phyloP scores from a whole-genome alignment of 1,284 basidiomycete species.

The Marasmius tenuissimus region DNA sequence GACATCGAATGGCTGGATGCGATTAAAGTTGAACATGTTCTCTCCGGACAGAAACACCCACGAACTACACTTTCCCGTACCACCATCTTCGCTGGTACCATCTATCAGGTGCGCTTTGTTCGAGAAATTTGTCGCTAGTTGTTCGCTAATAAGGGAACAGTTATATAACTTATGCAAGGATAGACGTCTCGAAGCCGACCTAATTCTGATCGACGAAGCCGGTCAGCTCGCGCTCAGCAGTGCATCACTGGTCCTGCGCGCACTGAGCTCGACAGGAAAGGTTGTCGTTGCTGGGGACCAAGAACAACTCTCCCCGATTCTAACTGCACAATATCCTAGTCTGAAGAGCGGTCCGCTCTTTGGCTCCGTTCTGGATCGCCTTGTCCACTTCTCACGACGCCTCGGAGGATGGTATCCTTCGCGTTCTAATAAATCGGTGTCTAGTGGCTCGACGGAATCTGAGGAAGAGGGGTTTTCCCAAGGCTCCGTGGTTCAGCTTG shows the following conservation, averaged over 20 bases:
- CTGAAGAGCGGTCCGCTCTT: slow-evolving; percentile 38
- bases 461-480: slow-evolving; percentile 18
- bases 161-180: slow-evolving; percentile 45
- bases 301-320: slow-evolving; percentile 49
- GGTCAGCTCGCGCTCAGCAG: slow-evolving; percentile 46
- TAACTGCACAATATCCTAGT: slow-evolving; percentile 43
- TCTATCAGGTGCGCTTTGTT: slow-evolving; percentile 38
- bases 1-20: slow-evolving; percentile 39
- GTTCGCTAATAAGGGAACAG: slow-evolving; percentile 20
- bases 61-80: slow-evolving; percentile 15
- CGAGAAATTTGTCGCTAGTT: background rate
- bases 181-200: slow-evolving; percentile 37
- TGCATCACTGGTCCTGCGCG: slow-evolving; percentile 42
- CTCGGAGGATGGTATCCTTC: slow-evolving; percentile 18
- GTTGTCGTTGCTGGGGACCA: slow-evolving; percentile 51
- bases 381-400: slow-evolving; percentile 32
- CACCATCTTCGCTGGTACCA: slow-evolving; percentile 46
- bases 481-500: slow-evolving; percentile 44
- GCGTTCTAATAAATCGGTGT: slow-evolving; percentile 10
- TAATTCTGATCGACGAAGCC: slow-evolving; percentile 47
- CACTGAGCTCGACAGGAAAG: slow-evolving; percentile 34
- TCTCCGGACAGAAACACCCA: slow-evolving; percentile 37
- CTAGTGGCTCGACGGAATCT: slow-evolving; percentile 3
- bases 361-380: slow-evolving; percentile 46
- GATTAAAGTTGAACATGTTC: slow-evolving; percentile 38